Percentiles rank a stretch among this genome's conserved stretches.
Conservation (phyloP, 495 filamentous ascomycete species). For the Penicillium silybi region DNA sequence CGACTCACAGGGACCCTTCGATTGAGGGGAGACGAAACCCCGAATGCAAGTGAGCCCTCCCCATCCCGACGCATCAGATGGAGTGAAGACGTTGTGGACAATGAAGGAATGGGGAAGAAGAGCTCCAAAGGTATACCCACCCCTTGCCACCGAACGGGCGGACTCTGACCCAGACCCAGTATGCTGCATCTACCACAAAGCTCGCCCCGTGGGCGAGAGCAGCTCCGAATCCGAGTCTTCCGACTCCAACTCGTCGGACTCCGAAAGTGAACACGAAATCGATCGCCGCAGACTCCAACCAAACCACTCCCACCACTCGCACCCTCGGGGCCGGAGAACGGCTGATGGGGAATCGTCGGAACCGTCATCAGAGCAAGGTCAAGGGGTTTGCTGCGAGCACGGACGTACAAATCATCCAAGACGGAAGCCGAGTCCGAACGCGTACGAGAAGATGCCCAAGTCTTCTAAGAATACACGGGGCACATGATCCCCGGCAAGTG, state of each 20-base stretch:
- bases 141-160: not conserved
- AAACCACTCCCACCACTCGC: conserved; percentile 16
- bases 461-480: conserved; percentile 18
- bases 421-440: conserved; percentile 78
- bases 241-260: conserved; percentile 58
- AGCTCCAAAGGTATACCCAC: conserved; percentile 72
- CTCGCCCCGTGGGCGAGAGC: conserved; percentile 78
- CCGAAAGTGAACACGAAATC: conserved; percentile 51
- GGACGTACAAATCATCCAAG: conserved; percentile 39
- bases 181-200: conserved; percentile 96
- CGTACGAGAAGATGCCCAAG: conserved; percentile 90
- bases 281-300: conserved; percentile 24
- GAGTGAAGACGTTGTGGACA: conserved; percentile 92
- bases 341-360: conserved; percentile 1
- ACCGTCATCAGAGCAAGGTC: conserved; percentile 20
- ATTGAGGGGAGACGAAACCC: conserved; percentile 33
- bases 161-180: conserved; percentile 49
- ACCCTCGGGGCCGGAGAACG: conserved; percentile 10
- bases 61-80: conserved; percentile 65
- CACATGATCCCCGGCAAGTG: not conserved
- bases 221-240: conserved; percentile 69
- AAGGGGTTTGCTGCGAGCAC: conserved; percentile 23
- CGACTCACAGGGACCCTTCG: conserved; percentile 29
- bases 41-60: conserved; percentile 10
- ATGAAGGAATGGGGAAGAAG: conserved; percentile 92